A percentile compares a stretch with the other conserved stretches of the same genome.
Conservation (phyloP, 1,284 basidiomycete genomes). For the Schizophyllum commune region DNA sequence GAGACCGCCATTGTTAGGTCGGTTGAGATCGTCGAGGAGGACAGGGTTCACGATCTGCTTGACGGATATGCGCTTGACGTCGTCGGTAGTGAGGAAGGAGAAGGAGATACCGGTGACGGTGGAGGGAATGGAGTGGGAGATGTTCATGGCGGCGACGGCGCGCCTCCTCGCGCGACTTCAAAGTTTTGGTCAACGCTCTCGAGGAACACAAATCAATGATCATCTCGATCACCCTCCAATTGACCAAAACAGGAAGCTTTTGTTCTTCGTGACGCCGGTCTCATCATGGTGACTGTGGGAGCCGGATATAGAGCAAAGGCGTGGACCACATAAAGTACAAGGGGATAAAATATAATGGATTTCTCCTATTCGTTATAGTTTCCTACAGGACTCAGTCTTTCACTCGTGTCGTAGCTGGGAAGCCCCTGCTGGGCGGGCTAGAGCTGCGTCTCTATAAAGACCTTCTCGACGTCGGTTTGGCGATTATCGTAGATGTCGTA, state of each 20-base stretch:
- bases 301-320: too few relatives aligned
- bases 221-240: slow-evolving; percentile 5
- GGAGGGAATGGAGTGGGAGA: slow-evolving; percentile 82
- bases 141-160: slow-evolving; percentile 66
- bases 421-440: slow-evolving; percentile 35
- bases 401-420: slow-evolving; percentile 42
- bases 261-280: neutral
- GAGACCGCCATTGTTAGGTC: slow-evolving; percentile 87
- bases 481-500: slow-evolving; percentile 57
- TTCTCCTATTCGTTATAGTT: neutral
- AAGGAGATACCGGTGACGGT: slow-evolving; percentile 86
- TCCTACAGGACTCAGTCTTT: slow-evolving; percentile 35
- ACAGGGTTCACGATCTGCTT: slow-evolving; percentile 94
- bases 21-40: slow-evolving; percentile 89
- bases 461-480: slow-evolving; percentile 55
- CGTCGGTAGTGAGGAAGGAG: slow-evolving; percentile 89
- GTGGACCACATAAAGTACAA: too few relatives aligned
- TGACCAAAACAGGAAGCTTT: neutral
- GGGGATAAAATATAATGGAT: neutral
- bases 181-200: neutral
- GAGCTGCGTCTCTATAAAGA: slow-evolving; percentile 41
- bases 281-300: too few relatives aligned
- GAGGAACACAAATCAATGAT: neutral
- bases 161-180: neutral
- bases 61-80: slow-evolving; percentile 90